phyloP scores from a whole-genome alignment of 1,139 yeast genomes.

The Sugiyamaella neomexicana region DNA sequence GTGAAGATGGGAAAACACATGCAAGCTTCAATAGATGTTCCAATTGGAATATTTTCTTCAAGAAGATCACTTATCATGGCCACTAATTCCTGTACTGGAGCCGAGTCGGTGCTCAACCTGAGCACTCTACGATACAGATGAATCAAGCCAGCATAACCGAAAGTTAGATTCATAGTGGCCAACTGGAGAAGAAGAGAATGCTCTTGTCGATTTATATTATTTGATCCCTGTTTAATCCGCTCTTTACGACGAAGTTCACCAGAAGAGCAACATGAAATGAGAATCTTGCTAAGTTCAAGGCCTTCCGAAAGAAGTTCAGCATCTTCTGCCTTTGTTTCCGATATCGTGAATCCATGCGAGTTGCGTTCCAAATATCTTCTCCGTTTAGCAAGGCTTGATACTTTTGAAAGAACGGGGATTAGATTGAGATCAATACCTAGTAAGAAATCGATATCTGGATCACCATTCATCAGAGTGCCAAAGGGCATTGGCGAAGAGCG shows the following conservation, averaged over 20 bases:
- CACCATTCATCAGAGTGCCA: conserved; percentile 15
- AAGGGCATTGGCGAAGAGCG: neutral
- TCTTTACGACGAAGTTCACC: conserved; percentile 25
- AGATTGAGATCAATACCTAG: conserved; percentile 56
- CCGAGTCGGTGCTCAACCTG: conserved; percentile 46
- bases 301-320: conserved; percentile 31
- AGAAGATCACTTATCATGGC: conserved; percentile 43
- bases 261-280: conserved; percentile 30
- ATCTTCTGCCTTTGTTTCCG: conserved; percentile 21
- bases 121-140: conserved; percentile 55
- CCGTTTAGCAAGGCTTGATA: conserved; percentile 47
- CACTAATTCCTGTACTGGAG: conserved; percentile 49
- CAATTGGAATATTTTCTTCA: conserved; percentile 45
- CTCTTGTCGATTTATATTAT: conserved; percentile 1
- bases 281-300: conserved; percentile 30
- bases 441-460: conserved; percentile 50
- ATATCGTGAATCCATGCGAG: conserved; percentile 7
- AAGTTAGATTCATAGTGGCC: conserved; percentile 51
- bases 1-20: conserved; percentile 54
- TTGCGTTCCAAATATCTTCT: conserved; percentile 29
- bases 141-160: conserved; percentile 52
- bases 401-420: conserved; percentile 51
- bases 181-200: conserved; percentile 37
- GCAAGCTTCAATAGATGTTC: conserved; percentile 53
- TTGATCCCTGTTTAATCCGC: conserved; percentile 19